Percentiles rank a stretch among this genome's conserved stretches.
phyloP scores from a whole-genome alignment of 257 asterid species.

The Solanum rostratum region DNA sequence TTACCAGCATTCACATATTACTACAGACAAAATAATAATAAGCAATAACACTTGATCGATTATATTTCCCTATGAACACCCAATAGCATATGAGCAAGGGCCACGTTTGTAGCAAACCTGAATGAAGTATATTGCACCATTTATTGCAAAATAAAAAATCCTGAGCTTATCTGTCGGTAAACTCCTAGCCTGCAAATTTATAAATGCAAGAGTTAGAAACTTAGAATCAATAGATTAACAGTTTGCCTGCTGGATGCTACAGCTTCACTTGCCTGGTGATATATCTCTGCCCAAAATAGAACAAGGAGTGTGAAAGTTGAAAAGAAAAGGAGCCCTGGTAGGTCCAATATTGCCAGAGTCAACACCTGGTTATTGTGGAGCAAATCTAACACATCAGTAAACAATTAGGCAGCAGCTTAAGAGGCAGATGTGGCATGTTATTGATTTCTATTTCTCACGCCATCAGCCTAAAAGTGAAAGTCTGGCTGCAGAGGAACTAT shows the following conservation, averaged over 20 bases:
- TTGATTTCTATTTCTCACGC: not conserved
- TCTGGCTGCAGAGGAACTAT: not conserved
- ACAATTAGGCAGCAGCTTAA: not conserved
- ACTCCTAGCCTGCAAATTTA: constrained; percentile 76
- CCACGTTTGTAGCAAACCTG: constrained; percentile 42
- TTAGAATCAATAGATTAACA: constrained; percentile 8
- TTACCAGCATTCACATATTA: not conserved
- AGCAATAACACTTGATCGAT: not conserved
- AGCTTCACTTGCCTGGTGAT: constrained; percentile 65
- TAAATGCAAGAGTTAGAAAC: constrained; percentile 14
- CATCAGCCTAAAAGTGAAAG: not conserved
- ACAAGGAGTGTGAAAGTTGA: constrained; percentile 87
- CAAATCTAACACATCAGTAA: not conserved
- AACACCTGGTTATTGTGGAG: constrained; percentile 38
- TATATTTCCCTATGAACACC: not conserved
- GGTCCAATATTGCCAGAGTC: constrained; percentile 52
- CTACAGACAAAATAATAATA: not conserved
- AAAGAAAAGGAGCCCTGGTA: constrained; percentile 89
- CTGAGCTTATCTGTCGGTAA: constrained; percentile 86
- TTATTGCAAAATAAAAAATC: constrained; percentile 46
- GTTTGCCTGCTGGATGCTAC: not conserved
- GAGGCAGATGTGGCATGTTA: not conserved
- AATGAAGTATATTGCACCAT: constrained; percentile 56
- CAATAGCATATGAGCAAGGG: not conserved
- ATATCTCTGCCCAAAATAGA: constrained; percentile 94